Conservation (phyloP, 352 stramenopile genomes). For the Pilasporangium apinafurcum region DNA sequence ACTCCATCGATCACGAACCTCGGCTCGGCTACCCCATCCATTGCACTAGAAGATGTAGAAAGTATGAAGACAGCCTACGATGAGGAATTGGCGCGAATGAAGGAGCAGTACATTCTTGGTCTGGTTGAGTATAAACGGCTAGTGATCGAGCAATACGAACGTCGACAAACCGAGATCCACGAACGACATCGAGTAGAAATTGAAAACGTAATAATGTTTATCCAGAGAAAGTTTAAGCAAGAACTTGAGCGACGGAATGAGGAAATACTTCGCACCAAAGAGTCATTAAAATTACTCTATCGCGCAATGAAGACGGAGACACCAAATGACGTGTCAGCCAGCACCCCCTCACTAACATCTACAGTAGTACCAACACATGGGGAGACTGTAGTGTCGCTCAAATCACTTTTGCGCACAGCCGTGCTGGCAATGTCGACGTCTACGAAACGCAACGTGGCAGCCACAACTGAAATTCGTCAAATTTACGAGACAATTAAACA, state of each 20-base stretch:
- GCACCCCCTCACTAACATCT: background rate
- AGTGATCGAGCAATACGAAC: slow-evolving; percentile 65
- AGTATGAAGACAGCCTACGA: slow-evolving; percentile 23
- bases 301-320: slow-evolving; percentile 23
- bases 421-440: slow-evolving; percentile 68
- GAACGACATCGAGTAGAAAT: slow-evolving; percentile 58
- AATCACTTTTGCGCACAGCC: slow-evolving; percentile 45
- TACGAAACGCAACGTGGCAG: slow-evolving; percentile 29
- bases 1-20: no score
- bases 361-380: slow-evolving; percentile 1
- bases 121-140: slow-evolving; percentile 68
- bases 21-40: background rate
- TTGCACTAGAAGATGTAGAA: slow-evolving; percentile 31
- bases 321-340: background rate
- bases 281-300: slow-evolving; percentile 63
- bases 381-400: slow-evolving; percentile 33
- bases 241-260: slow-evolving; percentile 47
- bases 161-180: slow-evolving; percentile 44
- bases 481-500: slow-evolving; percentile 31
- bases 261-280: slow-evolving; percentile 40
- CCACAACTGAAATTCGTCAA: slow-evolving; percentile 21
- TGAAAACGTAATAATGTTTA: slow-evolving; percentile 44
- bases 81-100: slow-evolving; percentile 35
- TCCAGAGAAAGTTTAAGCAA: slow-evolving; percentile 55
- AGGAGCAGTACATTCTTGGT: slow-evolving; percentile 48